Evolutionary conservation across 2,329 filamentous ascomycete genomes (phyloP), one percentile per base, ranked within the genome.

Genomic region (Gaeumannomyces sp.): DNA sequence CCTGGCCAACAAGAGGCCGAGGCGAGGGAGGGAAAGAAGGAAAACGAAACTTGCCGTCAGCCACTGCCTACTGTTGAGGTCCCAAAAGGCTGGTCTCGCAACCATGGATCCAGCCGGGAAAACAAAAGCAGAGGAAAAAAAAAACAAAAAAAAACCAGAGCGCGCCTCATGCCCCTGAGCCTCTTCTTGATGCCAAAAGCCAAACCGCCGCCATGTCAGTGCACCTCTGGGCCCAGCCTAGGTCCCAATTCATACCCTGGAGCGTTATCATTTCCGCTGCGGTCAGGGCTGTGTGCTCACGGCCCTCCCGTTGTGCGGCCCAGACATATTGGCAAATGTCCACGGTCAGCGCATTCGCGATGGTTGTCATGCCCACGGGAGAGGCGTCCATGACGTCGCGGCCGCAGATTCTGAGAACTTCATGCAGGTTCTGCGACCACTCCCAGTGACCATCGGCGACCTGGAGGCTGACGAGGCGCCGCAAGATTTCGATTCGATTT

Each of bases 401-500:
- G 14, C 66, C 67, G 62, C 68, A 69, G 25, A 61, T 14, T 1
- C 59, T 56, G 8, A 71, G 61, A 28, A 71, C 64, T 14, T 65
- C 57, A 27, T 66, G 38, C 6, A 71, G 66, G 22, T 69, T 66
- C 13, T 64, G 38, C 7, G 64, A 64, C 57, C 65, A 64, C 25
- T 65, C 60, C 65, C 66, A 71, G 64, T 66, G 63, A 25, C 69
- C 70, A 50, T 66, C 33, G 22, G 66, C 66, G 59, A 64, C 31
- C 57, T 71, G 70, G 28, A 70, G 68, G 61, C 63, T 19, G 38
- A 60, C 64, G 56, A 71, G 65, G 45, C 62, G 61, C 28, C 65
- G 65, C 60, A 71, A 61, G 1, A 67, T 59, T 64, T 65, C 50
- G 38, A 71, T 66, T 56, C 69, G 66, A 66, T 71, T 70, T n/a